Evolutionary conservation across 2,329 filamentous ascomycete species (phyloP).

Genomic region (Pyricularia grisea): DNA sequence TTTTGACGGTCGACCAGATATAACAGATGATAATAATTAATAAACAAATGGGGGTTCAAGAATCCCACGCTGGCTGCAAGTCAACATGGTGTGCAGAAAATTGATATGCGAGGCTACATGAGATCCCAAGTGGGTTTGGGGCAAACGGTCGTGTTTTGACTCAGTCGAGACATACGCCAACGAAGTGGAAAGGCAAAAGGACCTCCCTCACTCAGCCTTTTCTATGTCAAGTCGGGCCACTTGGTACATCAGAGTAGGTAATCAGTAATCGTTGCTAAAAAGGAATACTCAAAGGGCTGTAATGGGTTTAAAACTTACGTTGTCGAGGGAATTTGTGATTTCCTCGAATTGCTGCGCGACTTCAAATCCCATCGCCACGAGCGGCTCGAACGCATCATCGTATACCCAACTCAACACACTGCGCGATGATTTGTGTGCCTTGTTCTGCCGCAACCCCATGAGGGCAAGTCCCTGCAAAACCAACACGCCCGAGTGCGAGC

Average conservation of each 20-base stretch:
- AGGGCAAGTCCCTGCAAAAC: constrained; percentile 69
- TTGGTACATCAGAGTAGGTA: background rate
- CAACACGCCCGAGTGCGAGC: constrained; percentile 30
- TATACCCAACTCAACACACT: constrained; percentile 72
- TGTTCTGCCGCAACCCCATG: constrained; percentile 75
- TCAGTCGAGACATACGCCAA: background rate
- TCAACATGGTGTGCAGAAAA: background rate
- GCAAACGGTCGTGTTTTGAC: background rate
- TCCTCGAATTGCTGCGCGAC: constrained; percentile 75
- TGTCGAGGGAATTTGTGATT: constrained; percentile 54
- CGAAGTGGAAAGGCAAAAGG: background rate
- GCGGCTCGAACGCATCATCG: constrained; percentile 63
- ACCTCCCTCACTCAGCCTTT: background rate
- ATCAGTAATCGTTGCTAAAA: background rate
- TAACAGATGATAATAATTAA: background rate
- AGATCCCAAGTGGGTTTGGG: background rate
- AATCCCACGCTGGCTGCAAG: background rate
- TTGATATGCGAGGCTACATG: background rate
- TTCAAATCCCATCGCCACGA: constrained; percentile 72
- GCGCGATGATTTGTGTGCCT: constrained; percentile 62
- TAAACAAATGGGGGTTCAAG: background rate
- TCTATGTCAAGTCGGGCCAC: background rate
- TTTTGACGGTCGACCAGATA: background rate
- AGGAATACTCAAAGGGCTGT: background rate
- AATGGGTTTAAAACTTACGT: constrained; percentile 26